Evolutionary conservation across 2,329 filamentous ascomycete genomes (phyloP).

Genomic region (Colletotrichum trifolii): DNA sequence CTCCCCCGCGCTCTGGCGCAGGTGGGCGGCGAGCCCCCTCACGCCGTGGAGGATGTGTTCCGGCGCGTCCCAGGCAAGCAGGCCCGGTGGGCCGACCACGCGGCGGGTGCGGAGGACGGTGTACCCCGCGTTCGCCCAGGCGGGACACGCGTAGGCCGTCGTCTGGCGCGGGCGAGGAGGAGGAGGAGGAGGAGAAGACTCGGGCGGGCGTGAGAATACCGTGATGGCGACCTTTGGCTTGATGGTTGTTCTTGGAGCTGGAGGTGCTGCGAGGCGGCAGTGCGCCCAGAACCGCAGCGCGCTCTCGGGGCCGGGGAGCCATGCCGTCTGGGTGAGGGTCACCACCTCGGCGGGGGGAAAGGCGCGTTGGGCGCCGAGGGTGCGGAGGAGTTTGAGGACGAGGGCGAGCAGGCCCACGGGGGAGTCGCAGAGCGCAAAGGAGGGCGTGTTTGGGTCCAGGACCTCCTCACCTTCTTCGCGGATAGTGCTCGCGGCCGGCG

Average conservation of each 20-base stretch:
- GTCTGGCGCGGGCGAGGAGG: conserved; percentile 40
- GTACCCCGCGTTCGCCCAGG: conserved; percentile 59
- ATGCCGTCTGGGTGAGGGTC: conserved; percentile 70
- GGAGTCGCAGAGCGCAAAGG: conserved; percentile 72
- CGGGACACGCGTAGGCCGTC: conserved; percentile 56
- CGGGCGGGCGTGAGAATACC: conserved; percentile 55
- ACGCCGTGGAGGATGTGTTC: conserved; percentile 57
- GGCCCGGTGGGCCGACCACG: conserved; percentile 51
- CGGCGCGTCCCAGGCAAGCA: conserved; percentile 61
- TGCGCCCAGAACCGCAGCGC: conserved; percentile 67
- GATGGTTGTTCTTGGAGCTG: conserved; percentile 37
- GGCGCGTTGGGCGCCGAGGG: conserved; percentile 51
- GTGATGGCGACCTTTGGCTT: conserved; percentile 59
- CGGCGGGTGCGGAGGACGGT: conserved; percentile 55
- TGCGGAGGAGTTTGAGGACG: conserved; percentile 59
- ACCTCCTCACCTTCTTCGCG: conserved; percentile 22
- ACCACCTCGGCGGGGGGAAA: conserved; percentile 66
- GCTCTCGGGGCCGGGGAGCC: conserved; percentile 74
- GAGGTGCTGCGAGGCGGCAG: conserved; percentile 50
- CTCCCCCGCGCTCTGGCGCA: conserved; percentile 53
- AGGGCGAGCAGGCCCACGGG: conserved; percentile 68
- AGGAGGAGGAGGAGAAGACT: conserved; percentile 35
- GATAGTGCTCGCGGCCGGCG: conserved; percentile 45
- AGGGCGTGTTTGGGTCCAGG: conserved; percentile 63
- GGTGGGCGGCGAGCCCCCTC: conserved; percentile 51